Evolutionary conservation across 2,329 filamentous ascomycete genomes (phyloP).

Genomic region (Apiospora hydei): DNA sequence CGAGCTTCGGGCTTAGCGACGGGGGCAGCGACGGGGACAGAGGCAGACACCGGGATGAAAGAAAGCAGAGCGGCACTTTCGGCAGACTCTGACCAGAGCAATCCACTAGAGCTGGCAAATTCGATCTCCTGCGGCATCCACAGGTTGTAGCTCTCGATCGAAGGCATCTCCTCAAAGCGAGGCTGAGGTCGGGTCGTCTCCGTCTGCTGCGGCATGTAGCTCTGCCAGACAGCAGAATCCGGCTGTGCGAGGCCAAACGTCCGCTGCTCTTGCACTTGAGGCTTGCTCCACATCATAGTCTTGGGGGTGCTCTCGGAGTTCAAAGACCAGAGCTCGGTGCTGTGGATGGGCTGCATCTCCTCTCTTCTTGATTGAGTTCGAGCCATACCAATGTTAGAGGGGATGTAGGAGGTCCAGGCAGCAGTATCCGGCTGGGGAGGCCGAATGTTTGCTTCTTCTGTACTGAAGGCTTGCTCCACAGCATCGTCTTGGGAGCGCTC

Average conservation of each 20-base stretch:
- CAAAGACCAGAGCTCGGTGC: constrained; percentile 17
- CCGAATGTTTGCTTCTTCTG: constrained; percentile 30
- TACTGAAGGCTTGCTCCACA: constrained; percentile 2
- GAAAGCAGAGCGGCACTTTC: neutral
- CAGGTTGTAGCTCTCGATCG: constrained; percentile 47
- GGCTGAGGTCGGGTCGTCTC: constrained; percentile 40
- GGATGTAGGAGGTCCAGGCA: constrained; percentile 40
- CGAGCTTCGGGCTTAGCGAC: neutral
- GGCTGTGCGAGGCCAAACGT: constrained; percentile 44
- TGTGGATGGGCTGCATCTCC: constrained; percentile 21
- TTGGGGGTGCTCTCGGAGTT: neutral
- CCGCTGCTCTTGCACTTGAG: neutral
- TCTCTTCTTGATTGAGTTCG: constrained; percentile 14
- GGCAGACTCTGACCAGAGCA: neutral
- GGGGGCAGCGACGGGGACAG: neutral
- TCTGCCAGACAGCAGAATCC: constrained; percentile 46
- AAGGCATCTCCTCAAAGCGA: constrained; percentile 37
- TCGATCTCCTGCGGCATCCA: constrained; percentile 38
- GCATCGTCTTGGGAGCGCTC: neutral
- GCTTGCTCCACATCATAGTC: constrained; percentile 15
- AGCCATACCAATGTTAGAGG: neutral
- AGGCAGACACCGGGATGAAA: neutral
- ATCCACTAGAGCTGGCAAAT: constrained; percentile 26
- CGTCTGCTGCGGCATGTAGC: constrained; percentile 40
- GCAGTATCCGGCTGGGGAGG: constrained; percentile 46